Evolutionary conservation across 2,329 filamentous ascomycete species (phyloP).

Genomic region (Trichoderma sp.): DNA sequence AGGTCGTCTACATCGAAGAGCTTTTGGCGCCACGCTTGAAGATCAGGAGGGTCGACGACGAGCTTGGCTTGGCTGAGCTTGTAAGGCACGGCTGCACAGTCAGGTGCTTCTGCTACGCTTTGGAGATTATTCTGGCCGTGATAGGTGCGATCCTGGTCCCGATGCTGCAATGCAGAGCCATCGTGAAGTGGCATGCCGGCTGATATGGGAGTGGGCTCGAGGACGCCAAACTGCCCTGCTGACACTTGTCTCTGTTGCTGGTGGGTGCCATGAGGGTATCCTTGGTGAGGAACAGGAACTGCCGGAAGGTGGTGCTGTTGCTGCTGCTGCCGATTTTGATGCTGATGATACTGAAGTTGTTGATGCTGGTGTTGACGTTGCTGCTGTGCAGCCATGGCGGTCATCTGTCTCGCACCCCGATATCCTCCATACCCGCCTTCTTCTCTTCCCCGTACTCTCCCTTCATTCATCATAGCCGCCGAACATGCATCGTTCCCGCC

Average conservation of each 20-base stretch:
- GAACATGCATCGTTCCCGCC: not conserved
- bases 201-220: conserved; percentile 37
- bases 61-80: conserved; percentile 21
- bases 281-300: conserved; percentile 3
- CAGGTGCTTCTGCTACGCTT: not conserved
- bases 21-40: conserved; percentile 69
- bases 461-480: not conserved
- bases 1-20: conserved; percentile 75
- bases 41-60: conserved; percentile 41
- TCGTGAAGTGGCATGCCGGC: not conserved
- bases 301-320: not conserved
- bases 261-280: conserved; percentile 24
- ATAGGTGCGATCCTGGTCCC: not conserved
- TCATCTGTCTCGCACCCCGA: not conserved
- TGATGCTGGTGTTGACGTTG: conserved; percentile 8
- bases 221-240: conserved; percentile 50
- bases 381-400: not conserved
- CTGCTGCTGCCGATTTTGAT: conserved; percentile 22
- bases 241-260: conserved; percentile 5
- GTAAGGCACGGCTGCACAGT: not conserved
- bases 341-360: not conserved
- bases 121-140: not conserved
- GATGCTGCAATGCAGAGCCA: not conserved
- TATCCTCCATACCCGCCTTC: not conserved
- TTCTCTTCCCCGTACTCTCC: not conserved